Evolutionary conservation across 106 monocot species (phyloP), one percentile per base, ranked within the genome.

Genomic region (Allium cepa): DNA sequence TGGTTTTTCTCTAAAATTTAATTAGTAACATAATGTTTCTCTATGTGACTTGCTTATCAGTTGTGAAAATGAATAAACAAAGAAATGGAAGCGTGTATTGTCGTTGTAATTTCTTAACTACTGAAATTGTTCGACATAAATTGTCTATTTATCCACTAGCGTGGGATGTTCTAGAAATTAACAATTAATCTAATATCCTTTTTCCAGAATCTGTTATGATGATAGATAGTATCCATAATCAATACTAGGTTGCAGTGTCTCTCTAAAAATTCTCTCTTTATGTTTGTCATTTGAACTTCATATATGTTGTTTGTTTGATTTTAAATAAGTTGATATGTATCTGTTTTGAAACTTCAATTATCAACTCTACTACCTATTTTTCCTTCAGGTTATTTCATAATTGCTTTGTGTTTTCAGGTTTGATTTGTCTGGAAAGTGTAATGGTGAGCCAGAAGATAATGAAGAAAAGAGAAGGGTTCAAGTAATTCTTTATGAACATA

Each of bases 391-490:
- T 55, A 55, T 15, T 10, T 22, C 72, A n/a, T 47, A 12, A 26
- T 10, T 46, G 10, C 6, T 26, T n/a, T 64, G 45, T 53, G 27
- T 53, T 28, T 63, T 69, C 56, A 89, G 89, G 92, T 92, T 99
- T 87, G 84, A 93, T 74, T 59, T 99, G 11, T 92, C 92, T 13
- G 80, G 78, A 13, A 92, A 72, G 72, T 80, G 66, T 60, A 76
- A 64, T 56, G 58, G 50, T 60, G 96, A 89, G 26, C 46, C 59
- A 1, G 88, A 79, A 48, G 81, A 50, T 72, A 86, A 83, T 68
- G 92, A 99, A 66, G 92, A 99, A 63, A 92, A 87, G 75, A 78
- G 72, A 74, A 81, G 84, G 51, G 71, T 99, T 64, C 78, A 92
- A 77, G 97, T 99, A 75, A 46, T 11, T 49, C 17, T 28, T 5